A percentile compares a stretch with the other conserved stretches of the same genome.
These are phyloP conservation scores for Termitomyces sp. DNA, from an alignment of 1,284 basidiomycete genomes.

Conservation along the genomic window DNA sequence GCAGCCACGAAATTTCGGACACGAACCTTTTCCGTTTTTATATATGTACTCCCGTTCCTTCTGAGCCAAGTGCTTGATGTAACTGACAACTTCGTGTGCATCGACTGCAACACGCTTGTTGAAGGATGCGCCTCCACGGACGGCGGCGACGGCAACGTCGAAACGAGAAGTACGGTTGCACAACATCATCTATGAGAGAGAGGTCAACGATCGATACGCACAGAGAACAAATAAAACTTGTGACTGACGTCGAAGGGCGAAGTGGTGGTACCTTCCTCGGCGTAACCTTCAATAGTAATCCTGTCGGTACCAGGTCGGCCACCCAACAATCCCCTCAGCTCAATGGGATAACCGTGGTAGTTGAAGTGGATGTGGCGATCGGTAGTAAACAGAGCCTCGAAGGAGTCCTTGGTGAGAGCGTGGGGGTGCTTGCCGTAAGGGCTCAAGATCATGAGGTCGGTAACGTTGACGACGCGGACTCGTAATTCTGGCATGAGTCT, in stretches of 20 bases:
- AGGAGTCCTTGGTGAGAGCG: conserved; percentile 59
- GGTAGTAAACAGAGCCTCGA: conserved; percentile 65
- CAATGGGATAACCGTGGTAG: conserved; percentile 80
- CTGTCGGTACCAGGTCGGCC: conserved; percentile 47
- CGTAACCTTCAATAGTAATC: conserved; percentile 54
- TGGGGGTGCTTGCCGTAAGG: conserved; percentile 71
- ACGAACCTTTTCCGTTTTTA: conserved; percentile 45
- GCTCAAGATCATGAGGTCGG: conserved; percentile 77
- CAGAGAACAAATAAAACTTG: not conserved
- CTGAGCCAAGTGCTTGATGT: conserved; percentile 48
- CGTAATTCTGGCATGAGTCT: conserved; percentile 58
- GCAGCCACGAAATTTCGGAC: not conserved
- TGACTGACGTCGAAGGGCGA: conserved; percentile 56
- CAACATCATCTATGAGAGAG: conserved; percentile 59
- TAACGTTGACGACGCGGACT: conserved; percentile 78
- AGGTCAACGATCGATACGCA: not conserved
- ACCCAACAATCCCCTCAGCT: conserved; percentile 59
- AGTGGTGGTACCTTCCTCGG: conserved; percentile 68
- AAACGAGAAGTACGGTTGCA: conserved; percentile 62
- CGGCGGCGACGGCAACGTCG: conserved; percentile 54
- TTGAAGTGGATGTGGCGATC: conserved; percentile 74
- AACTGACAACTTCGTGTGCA: conserved; percentile 48
- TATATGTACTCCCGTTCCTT: conserved; percentile 55
- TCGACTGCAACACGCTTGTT: conserved; percentile 50
- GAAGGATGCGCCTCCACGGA: conserved; percentile 44